Conservation (phyloP, 2,329 filamentous ascomycete species). For the Westerdykella aurantiaca region DNA sequence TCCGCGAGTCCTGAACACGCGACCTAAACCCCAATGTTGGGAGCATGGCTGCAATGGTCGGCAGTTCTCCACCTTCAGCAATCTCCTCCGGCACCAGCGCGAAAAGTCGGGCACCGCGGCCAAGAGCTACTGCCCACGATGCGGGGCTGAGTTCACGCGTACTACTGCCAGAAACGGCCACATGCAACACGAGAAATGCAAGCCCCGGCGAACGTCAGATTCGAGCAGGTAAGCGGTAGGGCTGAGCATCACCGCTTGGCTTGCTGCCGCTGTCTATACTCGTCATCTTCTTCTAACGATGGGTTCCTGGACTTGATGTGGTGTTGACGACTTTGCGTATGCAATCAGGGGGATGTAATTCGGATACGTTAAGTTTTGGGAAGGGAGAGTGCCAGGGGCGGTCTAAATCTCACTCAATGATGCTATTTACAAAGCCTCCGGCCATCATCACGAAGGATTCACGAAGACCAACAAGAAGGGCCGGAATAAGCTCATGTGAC, state of each 20-base stretch:
- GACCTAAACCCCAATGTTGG: slow-evolving; percentile 94
- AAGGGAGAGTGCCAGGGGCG: too few relatives aligned
- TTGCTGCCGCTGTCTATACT: background rate
- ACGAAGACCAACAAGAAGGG: too few relatives aligned
- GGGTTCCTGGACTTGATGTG: background rate
- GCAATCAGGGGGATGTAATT: too few relatives aligned
- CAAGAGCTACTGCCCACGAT: slow-evolving; percentile 85
- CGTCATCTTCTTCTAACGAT: background rate
- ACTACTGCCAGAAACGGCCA: slow-evolving; percentile 87
- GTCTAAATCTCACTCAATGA: too few relatives aligned
- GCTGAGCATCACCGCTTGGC: slow-evolving; percentile 13
- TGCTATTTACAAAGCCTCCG: too few relatives aligned
- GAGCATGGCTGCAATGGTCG: slow-evolving; percentile 95
- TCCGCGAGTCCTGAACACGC: slow-evolving; percentile 62
- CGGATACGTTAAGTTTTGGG: too few relatives aligned
- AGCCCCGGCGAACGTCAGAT: slow-evolving; percentile 55
- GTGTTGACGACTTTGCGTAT: background rate
- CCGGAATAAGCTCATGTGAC: too few relatives aligned
- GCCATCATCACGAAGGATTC: too few relatives aligned
- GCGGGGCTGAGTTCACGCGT: slow-evolving; percentile 87
- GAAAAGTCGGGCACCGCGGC: slow-evolving; percentile 89
- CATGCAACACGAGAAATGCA: slow-evolving; percentile 83
- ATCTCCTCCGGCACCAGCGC: slow-evolving; percentile 82
- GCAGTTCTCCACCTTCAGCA: slow-evolving; percentile 95
- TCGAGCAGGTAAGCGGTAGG: slow-evolving; percentile 21